Percentiles rank a stretch among this genome's conserved stretches.
Conservation (phyloP, 1,284 basidiomycete genomes). For the Boletus sp. region DNA sequence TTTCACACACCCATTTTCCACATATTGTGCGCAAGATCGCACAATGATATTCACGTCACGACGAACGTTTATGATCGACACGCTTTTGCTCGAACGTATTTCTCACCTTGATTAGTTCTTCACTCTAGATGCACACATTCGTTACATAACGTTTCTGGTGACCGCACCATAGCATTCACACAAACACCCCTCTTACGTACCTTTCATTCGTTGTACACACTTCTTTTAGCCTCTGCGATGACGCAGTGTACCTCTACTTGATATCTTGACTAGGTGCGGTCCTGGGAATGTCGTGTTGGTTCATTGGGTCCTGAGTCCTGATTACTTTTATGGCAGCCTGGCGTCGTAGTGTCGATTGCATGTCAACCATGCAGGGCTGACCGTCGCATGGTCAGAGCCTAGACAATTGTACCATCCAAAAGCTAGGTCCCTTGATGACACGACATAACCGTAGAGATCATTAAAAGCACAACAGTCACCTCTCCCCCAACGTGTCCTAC, state of each 20-base stretch:
- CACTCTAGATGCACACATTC: not conserved
- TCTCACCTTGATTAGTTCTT: not conserved
- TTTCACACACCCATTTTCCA: not conserved
- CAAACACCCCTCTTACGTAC: not conserved
- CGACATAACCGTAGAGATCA: not conserved
- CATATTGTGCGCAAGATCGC: conserved; percentile 16
- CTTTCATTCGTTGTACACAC: conserved; percentile 11
- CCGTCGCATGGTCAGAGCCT: too few relatives aligned
- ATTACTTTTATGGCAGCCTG: not conserved
- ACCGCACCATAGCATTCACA: conserved; percentile 1
- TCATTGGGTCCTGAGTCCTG: not conserved
- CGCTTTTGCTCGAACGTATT: conserved; percentile 3
- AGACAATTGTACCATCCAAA: not conserved
- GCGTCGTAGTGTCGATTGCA: not conserved
- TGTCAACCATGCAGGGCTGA: not conserved
- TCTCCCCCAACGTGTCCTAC: conserved; percentile 25
- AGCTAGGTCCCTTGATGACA: not conserved
- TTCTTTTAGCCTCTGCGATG: conserved; percentile 1
- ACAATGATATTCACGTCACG: conserved; percentile 9
- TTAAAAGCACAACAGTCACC: not conserved
- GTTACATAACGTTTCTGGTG: conserved; percentile 3
- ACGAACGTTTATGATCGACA: conserved; percentile 15
- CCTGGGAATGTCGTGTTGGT: not conserved
- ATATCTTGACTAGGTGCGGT: not conserved
- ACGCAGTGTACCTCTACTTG: conserved; percentile 1